Percentiles rank a stretch among this genome's conserved stretches.
phyloP scores from a whole-genome alignment of 129 eudicot genomes.

The Apium graveolens region DNA sequence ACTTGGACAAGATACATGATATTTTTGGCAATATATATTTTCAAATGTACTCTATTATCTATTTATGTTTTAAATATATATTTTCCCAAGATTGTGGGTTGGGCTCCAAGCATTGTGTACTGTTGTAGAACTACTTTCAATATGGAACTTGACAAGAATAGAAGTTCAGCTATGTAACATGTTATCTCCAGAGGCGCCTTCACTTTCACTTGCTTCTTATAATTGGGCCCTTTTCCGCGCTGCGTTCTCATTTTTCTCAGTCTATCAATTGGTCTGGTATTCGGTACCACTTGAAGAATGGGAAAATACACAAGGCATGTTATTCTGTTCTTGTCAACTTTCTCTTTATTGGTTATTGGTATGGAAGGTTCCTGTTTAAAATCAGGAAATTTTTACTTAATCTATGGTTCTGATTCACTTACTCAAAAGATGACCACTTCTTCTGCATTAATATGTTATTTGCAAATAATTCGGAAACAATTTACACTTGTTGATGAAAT shows the following conservation, averaged over 20 bases:
- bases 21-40: not conserved
- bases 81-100: conserved; percentile 49
- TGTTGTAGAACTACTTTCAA: conserved; percentile 70
- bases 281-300: conserved; percentile 82
- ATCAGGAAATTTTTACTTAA: not conserved
- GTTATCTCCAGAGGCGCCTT: conserved; percentile 93
- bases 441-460: not conserved
- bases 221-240: conserved; percentile 81
- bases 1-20: not conserved
- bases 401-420: not conserved
- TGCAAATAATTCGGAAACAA: not conserved
- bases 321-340: not conserved
- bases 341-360: not conserved
- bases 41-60: not conserved
- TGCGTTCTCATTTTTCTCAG: conserved; percentile 85
- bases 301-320: conserved; percentile 76
- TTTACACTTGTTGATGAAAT: too few species aligned
- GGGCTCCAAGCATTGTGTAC: conserved; percentile 55
- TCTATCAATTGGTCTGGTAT: conserved; percentile 98
- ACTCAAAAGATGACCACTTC: not conserved
- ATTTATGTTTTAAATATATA: not conserved
- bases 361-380: not conserved
- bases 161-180: conserved; percentile 89
- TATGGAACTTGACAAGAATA: conserved; percentile 96
- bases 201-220: conserved; percentile 79